A percentile compares a stretch with the other conserved stretches of the same genome.
phyloP scores from a whole-genome alignment of 139 green algal species.

The Tetratostichococcus sp. region DNA sequence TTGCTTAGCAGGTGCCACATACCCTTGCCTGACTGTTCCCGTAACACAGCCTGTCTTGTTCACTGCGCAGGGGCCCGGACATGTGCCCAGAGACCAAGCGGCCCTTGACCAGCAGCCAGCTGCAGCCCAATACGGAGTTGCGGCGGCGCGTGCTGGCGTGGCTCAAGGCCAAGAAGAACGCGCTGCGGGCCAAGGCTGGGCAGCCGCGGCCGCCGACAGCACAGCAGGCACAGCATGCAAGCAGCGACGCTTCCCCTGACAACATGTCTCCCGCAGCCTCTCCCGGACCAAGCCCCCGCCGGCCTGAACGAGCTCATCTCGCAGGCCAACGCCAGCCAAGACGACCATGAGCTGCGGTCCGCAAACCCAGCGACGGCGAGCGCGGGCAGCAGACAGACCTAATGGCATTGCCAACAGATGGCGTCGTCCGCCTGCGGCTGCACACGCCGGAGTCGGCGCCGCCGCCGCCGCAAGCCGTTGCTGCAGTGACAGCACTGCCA shows the following conservation, averaged over 20 bases:
- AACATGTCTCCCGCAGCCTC: no score
- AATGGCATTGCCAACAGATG: no score
- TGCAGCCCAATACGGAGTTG: neutral
- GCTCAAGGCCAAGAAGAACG: neutral
- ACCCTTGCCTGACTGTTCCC: no score
- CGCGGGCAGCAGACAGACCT: no score
- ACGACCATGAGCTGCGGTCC: neutral
- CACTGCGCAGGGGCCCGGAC: neutral
- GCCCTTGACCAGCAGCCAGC: neutral
- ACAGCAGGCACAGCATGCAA: neutral
- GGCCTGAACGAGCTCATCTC: neutral
- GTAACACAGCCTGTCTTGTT: no score
- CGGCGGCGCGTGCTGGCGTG: neutral
- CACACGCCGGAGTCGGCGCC: no score
- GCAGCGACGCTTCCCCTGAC: no score
- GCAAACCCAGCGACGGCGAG: neutral
- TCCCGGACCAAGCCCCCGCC: no score
- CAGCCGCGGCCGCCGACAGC: no score
- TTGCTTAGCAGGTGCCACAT: neutral
- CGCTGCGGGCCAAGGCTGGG: neutral
- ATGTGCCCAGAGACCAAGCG: neutral
- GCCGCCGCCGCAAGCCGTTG: no score
- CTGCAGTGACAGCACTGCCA: no score
- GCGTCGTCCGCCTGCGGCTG: no score
- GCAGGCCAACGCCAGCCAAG: neutral